Evolutionary conservation across 2,329 filamentous ascomycete species (phyloP).

Genomic region (Aspergillus sp.): DNA sequence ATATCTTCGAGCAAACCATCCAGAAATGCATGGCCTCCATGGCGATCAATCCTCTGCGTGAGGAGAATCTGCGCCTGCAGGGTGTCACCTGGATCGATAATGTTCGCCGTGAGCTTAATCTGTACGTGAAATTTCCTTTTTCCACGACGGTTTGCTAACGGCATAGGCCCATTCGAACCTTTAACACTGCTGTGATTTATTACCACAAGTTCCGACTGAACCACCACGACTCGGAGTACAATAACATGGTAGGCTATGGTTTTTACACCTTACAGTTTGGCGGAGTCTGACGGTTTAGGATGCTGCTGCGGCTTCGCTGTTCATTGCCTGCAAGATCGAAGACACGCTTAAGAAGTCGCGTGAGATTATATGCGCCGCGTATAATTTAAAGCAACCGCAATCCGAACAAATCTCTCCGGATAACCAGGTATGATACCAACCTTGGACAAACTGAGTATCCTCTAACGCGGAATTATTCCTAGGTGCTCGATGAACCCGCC

Average conservation of each 20-base stretch:
- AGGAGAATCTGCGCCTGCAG: constrained; percentile 77
- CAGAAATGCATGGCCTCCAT: constrained; percentile 69
- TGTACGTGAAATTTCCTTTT: constrained; percentile 57
- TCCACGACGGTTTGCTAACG: constrained; percentile 5
- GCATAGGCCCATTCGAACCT: constrained; percentile 78
- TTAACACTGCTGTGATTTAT: constrained; percentile 85
- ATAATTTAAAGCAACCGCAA: constrained; percentile 74
- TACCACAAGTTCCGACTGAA: constrained; percentile 91
- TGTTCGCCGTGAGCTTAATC: constrained; percentile 72
- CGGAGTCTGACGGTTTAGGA: constrained; percentile 53
- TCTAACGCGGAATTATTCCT: not conserved
- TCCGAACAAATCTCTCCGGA: constrained; percentile 72
- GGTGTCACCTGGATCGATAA: constrained; percentile 88
- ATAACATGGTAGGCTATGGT: constrained; percentile 55
- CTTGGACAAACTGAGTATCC: not conserved
- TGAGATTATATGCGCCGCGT: constrained; percentile 86
- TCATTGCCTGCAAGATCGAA: constrained; percentile 95
- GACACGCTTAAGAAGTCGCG: constrained; percentile 96
- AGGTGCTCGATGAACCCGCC: constrained; percentile 78
- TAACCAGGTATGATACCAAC: constrained; percentile 65
- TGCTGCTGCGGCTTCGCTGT: constrained; percentile 81
- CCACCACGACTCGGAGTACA: constrained; percentile 83
- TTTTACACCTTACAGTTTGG: not conserved
- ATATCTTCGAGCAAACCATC: constrained; percentile 78
- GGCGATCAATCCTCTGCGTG: constrained; percentile 71